Evolutionary conservation across 495 filamentous ascomycete genomes (phyloP).

Genomic region (Daldinia caldariorum): DNA sequence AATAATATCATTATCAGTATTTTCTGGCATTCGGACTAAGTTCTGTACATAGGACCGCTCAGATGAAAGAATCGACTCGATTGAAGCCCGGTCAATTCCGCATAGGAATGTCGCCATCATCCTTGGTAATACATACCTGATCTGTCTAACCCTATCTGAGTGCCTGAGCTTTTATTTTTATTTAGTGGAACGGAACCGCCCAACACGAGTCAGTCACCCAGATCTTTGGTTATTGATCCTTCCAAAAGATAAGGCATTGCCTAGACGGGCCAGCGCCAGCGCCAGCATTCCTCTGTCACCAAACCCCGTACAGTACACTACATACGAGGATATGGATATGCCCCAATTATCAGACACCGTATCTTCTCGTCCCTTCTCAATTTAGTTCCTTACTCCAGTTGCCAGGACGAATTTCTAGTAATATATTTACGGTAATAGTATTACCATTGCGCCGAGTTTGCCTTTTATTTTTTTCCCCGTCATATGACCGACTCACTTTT

Average conservation of each 20-base stretch:
- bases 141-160: constrained; percentile 19
- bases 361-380: constrained; percentile 9
- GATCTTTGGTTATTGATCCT: constrained; percentile 30
- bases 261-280: constrained; percentile 1
- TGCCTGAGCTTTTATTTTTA: constrained; percentile 21
- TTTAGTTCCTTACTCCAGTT: background rate
- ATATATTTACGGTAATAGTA: background rate
- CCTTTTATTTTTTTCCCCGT: constrained; percentile 3
- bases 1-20: constrained; percentile 6
- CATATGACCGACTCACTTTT: constrained; percentile 11
- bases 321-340: background rate
- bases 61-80: constrained; percentile 4
- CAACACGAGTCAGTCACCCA: constrained; percentile 8
- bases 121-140: constrained; percentile 31
- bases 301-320: constrained; percentile 3
- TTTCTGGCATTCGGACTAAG: constrained; percentile 3
- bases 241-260: constrained; percentile 6
- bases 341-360: constrained; percentile 8
- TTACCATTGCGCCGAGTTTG: background rate
- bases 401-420: constrained; percentile 11
- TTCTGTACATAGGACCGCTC: constrained; percentile 1
- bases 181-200: constrained; percentile 23
- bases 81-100: constrained; percentile 19
- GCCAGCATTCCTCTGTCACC: constrained; percentile 14
- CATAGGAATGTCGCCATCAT: constrained; percentile 39